Evolutionary conservation across 1,284 basidiomycete species (phyloP).

Genomic region (Melanopsichium pennsylvanicum): DNA sequence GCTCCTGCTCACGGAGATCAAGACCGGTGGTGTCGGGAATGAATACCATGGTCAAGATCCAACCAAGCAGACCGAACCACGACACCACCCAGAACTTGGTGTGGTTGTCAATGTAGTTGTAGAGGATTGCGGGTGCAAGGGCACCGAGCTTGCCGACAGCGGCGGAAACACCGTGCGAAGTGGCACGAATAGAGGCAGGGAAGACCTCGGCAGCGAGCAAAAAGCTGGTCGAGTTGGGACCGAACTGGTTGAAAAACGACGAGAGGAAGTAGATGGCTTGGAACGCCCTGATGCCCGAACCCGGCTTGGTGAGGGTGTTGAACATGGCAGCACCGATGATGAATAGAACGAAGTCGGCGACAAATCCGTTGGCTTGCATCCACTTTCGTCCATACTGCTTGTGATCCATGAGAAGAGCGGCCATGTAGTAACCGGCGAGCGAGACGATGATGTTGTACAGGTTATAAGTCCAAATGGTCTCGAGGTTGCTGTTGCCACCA

Average conservation of each 20-base stretch:
- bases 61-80: constrained; percentile 70
- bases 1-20: constrained; percentile 71
- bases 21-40: constrained; percentile 71
- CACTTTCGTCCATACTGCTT: constrained; percentile 68
- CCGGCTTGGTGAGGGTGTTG: constrained; percentile 62
- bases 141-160: constrained; percentile 67
- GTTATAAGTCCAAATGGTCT: constrained; percentile 70
- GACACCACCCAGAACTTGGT: constrained; percentile 71
- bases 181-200: constrained; percentile 66
- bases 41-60: constrained; percentile 68
- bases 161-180: constrained; percentile 67
- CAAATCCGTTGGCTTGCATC: constrained; percentile 70
- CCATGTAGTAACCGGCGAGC: constrained; percentile 70
- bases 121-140: constrained; percentile 65
- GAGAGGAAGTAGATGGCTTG: constrained; percentile 70
- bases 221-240: constrained; percentile 69
- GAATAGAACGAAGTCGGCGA: constrained; percentile 68
- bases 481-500: constrained; percentile 64
- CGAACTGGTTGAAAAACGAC: constrained; percentile 71
- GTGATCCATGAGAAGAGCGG: constrained; percentile 71
- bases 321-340: constrained; percentile 67
- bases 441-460: constrained; percentile 69
- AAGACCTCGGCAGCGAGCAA: constrained; percentile 66
- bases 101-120: constrained; percentile 66
- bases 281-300: constrained; percentile 66